Conservation (phyloP, 2,329 filamentous ascomycete species). For the Apiospora saccharicola region DNA sequence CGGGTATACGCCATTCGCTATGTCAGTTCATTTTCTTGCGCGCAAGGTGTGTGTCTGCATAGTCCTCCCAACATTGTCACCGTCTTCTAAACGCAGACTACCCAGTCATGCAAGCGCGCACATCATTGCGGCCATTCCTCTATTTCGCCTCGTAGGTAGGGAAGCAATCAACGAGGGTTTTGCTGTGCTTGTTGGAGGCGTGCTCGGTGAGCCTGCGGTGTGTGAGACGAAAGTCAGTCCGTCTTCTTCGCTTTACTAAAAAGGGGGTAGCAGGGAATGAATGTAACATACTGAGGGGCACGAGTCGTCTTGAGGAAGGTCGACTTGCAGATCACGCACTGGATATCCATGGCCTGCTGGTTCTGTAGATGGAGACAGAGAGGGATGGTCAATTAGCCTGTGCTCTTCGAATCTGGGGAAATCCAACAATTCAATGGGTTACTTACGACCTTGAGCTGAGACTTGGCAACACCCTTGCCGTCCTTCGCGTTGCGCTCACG, state of each 20-base stretch:
- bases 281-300: conserved; percentile 66
- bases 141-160: conserved; percentile 50
- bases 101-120: conserved; percentile 23
- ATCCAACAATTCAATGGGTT: neutral
- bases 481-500: conserved; percentile 76
- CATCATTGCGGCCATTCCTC: conserved; percentile 33
- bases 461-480: conserved; percentile 63
- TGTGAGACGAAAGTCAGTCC: neutral
- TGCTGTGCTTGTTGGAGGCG: conserved; percentile 79
- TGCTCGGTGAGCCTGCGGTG: conserved; percentile 69
- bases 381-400: conserved; percentile 1
- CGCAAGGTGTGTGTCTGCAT: conserved; percentile 3
- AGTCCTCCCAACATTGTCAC: neutral
- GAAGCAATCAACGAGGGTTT: conserved; percentile 76
- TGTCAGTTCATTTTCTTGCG: conserved; percentile 25
- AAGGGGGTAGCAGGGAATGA: neutral
- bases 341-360: conserved; percentile 76
- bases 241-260: neutral
- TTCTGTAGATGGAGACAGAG: conserved; percentile 58
- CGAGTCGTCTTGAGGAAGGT: conserved; percentile 82
- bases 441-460: conserved; percentile 73
- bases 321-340: conserved; percentile 79
- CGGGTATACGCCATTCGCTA: conserved; percentile 34
- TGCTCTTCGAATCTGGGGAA: neutral
- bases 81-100: neutral